phyloP scores from a whole-genome alignment of 257 asterid species.

The Voacanga thouarsii region DNA sequence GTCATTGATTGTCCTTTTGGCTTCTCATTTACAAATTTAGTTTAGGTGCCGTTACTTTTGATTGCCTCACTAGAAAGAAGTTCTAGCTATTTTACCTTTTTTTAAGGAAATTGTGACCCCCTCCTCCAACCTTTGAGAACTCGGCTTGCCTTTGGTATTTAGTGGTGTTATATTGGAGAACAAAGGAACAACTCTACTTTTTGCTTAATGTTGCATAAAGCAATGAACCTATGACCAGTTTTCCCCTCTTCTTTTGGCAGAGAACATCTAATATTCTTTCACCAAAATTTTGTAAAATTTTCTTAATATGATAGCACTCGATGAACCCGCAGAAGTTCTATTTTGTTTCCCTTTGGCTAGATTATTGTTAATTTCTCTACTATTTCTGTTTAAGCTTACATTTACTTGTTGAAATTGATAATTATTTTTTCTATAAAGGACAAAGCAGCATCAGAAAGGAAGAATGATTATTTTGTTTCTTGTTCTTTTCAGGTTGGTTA shows the following conservation, averaged over 20 bases:
- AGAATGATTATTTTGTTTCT: background rate
- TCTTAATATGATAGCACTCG: background rate
- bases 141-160: background rate
- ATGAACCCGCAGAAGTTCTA: background rate
- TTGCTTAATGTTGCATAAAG: background rate
- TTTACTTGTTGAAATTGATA: background rate
- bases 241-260: background rate
- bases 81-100: background rate
- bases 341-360: background rate
- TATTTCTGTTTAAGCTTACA: slow-evolving; percentile 2
- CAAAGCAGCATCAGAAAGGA: background rate
- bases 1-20: background rate
- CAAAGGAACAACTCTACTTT: background rate
- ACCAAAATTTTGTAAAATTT: background rate
- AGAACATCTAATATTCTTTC: background rate
- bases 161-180: background rate
- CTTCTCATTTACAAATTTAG: background rate
- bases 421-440: background rate
- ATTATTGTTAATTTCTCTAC: background rate
- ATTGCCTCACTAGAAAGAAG: background rate
- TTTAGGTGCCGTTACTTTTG: background rate
- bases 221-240: background rate
- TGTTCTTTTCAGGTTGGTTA: background rate
- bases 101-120: background rate
- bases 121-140: background rate